These are phyloP conservation scores for Ogataea henricii DNA, from an alignment of 805 yeast species.

Conservation along the genomic window DNA sequence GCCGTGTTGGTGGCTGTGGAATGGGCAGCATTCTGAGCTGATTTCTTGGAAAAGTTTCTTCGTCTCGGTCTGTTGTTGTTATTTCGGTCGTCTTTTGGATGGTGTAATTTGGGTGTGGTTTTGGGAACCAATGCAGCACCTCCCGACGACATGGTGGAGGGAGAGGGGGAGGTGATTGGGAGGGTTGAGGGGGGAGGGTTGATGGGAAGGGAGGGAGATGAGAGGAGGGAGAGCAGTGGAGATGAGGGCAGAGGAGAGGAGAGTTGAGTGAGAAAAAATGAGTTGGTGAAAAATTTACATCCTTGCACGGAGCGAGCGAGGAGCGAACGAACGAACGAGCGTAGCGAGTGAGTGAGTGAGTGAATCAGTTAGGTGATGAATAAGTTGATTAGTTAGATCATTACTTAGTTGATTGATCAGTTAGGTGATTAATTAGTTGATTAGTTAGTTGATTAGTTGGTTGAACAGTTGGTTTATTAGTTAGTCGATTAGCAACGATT, in stretches of 20 bases:
- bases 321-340: too few relatives aligned
- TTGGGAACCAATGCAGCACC: conserved; percentile 5
- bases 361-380: too few relatives aligned
- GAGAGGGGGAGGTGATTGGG: not conserved
- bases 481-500: too few relatives aligned
- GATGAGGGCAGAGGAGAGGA: not conserved
- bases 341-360: too few relatives aligned
- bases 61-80: conserved; percentile 4
- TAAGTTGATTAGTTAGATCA: too few relatives aligned
- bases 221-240: not conserved
- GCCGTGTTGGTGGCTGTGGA: not conserved
- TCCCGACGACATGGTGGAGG: conserved; percentile 5
- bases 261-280: not conserved
- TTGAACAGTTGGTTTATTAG: too few relatives aligned
- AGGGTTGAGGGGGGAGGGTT: not conserved
- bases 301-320: not conserved
- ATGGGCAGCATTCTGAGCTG: not conserved
- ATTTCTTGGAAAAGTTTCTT: not conserved
- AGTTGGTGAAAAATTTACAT: not conserved
- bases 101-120: not conserved
- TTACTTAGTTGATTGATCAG: too few relatives aligned
- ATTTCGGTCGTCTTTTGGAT: not conserved
- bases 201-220: not conserved
- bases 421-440: too few relatives aligned
- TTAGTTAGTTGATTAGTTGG: too few relatives aligned